Percentiles rank a stretch among this genome's conserved stretches.
phyloP scores from a whole-genome alignment of 257 asterid species.

The Plantago major region DNA sequence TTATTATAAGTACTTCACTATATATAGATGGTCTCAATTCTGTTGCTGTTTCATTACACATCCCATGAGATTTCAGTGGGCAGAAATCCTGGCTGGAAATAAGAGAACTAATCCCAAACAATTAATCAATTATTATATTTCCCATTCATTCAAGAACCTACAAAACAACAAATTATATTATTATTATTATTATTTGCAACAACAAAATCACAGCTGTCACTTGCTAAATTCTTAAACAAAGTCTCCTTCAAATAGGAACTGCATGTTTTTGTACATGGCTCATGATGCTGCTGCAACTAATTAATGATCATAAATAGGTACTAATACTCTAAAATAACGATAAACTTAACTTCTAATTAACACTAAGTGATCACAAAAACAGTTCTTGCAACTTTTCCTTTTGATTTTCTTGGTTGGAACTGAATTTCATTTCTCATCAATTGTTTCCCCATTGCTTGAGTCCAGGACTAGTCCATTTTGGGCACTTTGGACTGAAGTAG shows the following conservation, averaged over 20 bases:
- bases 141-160: too few species aligned
- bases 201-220: conserved; percentile 24
- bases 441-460: conserved; percentile 65
- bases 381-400: conserved; percentile 9
- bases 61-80: conserved; percentile 32
- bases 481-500: conserved; percentile 82
- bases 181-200: conserved; percentile 3
- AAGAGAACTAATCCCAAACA: conserved; percentile 28
- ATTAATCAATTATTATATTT: too few species aligned
- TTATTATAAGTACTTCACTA: too few species aligned
- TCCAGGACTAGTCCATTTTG: conserved; percentile 63
- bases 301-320: conserved; percentile 29
- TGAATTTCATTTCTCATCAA: conserved; percentile 17
- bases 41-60: conserved; percentile 25
- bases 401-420: not conserved
- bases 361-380: conserved; percentile 37
- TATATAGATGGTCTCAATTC: conserved; percentile 3
- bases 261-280: conserved; percentile 42
- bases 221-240: conserved; percentile 3
- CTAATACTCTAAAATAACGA: conserved; percentile 27
- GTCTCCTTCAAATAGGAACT: conserved; percentile 26
- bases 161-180: too few species aligned
- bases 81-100: conserved; percentile 51
- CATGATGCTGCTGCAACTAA: conserved; percentile 8
- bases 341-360: conserved; percentile 25